Evolutionary conservation across 2,329 filamentous ascomycete genomes (phyloP), one percentile per base, ranked within the genome.

Genomic region (Myrmaecium sp.): DNA sequence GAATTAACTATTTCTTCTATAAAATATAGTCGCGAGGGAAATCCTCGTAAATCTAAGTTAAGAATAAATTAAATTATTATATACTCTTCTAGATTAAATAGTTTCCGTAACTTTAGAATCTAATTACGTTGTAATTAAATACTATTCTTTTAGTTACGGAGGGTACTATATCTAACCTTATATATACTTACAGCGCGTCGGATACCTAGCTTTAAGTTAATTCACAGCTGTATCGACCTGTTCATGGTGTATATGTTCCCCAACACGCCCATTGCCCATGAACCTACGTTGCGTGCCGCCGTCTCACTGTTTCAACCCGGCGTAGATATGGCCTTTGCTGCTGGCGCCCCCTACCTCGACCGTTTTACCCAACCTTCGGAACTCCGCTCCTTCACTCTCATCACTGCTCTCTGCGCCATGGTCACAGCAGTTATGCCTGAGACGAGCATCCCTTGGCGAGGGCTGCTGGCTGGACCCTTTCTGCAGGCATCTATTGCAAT

Each of bases 171-270:
- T 9, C 8, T 8, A 10, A 24, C 22, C 13, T 12, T 24, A 10
- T 14, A 24, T 14, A 14, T 24, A 10, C 5, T n/a, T 24, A 15
- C 22, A 12, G 22, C 12, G 10, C 5, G 12, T 6, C 22, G n/a
- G n/a, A n/a, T n/a, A n/a, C n/a, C n/a, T n/a, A n/a, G n/a, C n/a
- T n/a, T n/a, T n/a, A n/a, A n/a, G n/a, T n/a, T n/a, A n/a, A n/a
- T n/a, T n/a, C n/a, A 25, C 22, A 5, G 21, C 11, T 26, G 21
- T 7, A 26, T 29, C 22, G 14, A 29, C 14, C 5, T 29, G 5
- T 26, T 13, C 16, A 29, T 29, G 21, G 21, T 19, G 12, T 29
- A 29, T 14, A 19, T 14, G 5, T 29, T 29, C 16, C 22, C 21
- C 6, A 25, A 16, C 12, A 23, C 27, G 6, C 27, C 27, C 2